Evolutionary conservation across 192 early-diverging fungal genomes (phyloP).

Genomic region (Entomortierella lignicola): DNA sequence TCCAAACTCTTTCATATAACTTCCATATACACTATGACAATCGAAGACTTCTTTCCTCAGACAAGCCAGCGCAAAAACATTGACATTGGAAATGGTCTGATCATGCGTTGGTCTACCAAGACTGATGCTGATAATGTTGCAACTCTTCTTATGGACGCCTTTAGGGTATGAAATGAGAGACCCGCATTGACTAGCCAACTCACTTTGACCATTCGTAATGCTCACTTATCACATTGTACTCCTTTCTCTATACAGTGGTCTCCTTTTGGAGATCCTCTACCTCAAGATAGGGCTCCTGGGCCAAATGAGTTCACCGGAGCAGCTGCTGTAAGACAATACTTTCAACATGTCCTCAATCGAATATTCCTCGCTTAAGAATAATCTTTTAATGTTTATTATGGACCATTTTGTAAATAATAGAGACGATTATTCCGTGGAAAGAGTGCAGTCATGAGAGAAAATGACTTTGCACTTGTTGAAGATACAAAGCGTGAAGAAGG

Average conservation of each 20-base stretch:
- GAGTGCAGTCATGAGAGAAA: conserved; percentile 19
- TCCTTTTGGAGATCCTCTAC: conserved; percentile 12
- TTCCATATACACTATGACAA: too few relatives aligned
- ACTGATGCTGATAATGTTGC: conserved; percentile 29
- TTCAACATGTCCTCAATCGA: background rate
- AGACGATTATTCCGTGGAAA: conserved; percentile 28
- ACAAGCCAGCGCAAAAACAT: conserved; percentile 28
- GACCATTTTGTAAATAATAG: background rate
- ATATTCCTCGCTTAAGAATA: too few relatives aligned
- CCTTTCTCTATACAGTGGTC: conserved; percentile 21
- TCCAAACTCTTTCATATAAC: too few relatives aligned
- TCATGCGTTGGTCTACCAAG: conserved; percentile 48
- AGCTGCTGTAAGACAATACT: conserved; percentile 8
- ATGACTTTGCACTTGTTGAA: conserved; percentile 44
- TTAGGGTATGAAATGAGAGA: conserved; percentile 14
- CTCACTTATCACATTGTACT: background rate
- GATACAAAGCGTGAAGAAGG: conserved; percentile 9
- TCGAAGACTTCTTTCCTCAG: background rate
- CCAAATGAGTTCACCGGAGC: conserved; percentile 12
- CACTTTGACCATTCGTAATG: too few relatives aligned
- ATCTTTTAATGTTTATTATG: background rate
- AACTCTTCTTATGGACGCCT: conserved; percentile 14
- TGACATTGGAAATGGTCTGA: conserved; percentile 27
- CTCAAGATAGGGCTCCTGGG: conserved; percentile 17
- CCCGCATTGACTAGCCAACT: too few relatives aligned